A percentile compares a stretch with the other conserved stretches of the same genome.
These are phyloP conservation scores for Xylaria sp. DNA, from an alignment of 2,329 filamentous ascomycete genomes.

Conservation along the genomic window DNA sequence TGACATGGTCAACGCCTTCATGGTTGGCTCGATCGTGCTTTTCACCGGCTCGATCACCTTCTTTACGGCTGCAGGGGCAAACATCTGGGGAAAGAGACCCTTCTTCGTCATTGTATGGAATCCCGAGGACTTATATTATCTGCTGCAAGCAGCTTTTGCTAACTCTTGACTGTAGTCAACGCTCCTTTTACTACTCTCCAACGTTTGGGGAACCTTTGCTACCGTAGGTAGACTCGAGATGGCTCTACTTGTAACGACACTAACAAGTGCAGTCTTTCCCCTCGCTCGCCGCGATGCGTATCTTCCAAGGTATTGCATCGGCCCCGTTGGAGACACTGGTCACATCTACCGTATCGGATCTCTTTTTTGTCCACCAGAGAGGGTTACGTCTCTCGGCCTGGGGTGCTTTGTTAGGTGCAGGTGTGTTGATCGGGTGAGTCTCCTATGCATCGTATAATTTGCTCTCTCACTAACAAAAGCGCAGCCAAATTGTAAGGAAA, in stretches of 20 bases:
- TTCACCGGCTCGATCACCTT: slow-evolving; percentile 28
- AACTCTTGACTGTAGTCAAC: slow-evolving; percentile 12
- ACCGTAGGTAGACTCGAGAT: slow-evolving; percentile 15
- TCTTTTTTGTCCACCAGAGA: slow-evolving; percentile 31
- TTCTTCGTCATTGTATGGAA: slow-evolving; percentile 26
- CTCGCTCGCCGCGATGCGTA: slow-evolving; percentile 30
- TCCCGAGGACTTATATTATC: background rate
- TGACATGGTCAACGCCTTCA: slow-evolving; percentile 25
- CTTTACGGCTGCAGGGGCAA: slow-evolving; percentile 30
- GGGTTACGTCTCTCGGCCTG: slow-evolving; percentile 29
- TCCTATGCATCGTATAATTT: background rate
- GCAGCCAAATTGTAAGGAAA: slow-evolving; percentile 39
- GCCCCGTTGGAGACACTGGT: slow-evolving; percentile 30
- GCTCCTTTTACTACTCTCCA: slow-evolving; percentile 22
- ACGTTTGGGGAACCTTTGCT: slow-evolving; percentile 32
- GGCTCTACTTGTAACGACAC: background rate
- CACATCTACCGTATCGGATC: slow-evolving; percentile 30
- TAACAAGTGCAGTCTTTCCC: slow-evolving; percentile 24
- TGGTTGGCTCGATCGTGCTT: slow-evolving; percentile 29
- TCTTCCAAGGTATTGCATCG: slow-evolving; percentile 30
- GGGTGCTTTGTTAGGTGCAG: slow-evolving; percentile 27
- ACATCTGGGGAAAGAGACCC: slow-evolving; percentile 31
- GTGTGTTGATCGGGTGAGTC: slow-evolving; percentile 25
- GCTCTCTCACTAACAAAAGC: background rate
- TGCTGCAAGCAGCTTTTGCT: background rate